A percentile compares a stretch with the other conserved stretches of the same genome.
Evolutionary conservation across 306 rosid species (phyloP).

Genomic region (Bauhinia variegata): DNA sequence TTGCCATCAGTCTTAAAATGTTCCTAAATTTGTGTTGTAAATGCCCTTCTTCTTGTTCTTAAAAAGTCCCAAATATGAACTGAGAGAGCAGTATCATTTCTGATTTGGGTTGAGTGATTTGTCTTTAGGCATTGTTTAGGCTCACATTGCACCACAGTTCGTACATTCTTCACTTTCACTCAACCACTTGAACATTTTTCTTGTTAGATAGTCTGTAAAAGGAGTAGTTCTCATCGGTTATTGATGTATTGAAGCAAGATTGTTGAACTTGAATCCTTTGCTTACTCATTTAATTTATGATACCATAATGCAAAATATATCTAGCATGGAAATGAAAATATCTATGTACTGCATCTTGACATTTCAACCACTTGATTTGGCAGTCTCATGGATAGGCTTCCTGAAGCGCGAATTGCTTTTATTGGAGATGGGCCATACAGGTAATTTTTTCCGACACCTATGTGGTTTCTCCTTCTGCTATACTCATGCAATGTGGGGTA

Average conservation of each 20-base stretch:
- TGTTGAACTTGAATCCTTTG: not conserved
- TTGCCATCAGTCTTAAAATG: constrained; percentile 16
- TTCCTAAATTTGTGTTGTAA: not conserved
- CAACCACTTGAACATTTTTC: too few species aligned
- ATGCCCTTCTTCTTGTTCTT: constrained; percentile 10
- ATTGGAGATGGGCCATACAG: constrained; percentile 97
- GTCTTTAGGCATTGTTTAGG: too few species aligned
- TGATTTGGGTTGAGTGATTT: too few species aligned
- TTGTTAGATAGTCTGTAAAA: too few species aligned
- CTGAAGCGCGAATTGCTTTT: constrained; percentile 86
- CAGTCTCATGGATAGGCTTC: constrained; percentile 92
- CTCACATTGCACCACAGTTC: too few species aligned
- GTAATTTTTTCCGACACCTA: constrained; percentile 43
- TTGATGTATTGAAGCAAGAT: constrained; percentile 13
- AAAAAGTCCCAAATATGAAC: constrained; percentile 15
- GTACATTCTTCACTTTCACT: too few species aligned
- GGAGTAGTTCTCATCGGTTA: not conserved
- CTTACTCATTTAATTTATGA: constrained; percentile 26
- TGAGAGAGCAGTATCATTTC: constrained; percentile 13
- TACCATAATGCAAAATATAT: constrained; percentile 1
- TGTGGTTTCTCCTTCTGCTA: constrained; percentile 7
- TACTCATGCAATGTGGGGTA: not conserved
- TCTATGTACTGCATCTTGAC: constrained; percentile 31
- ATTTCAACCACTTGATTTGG: constrained; percentile 35
- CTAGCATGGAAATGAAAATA: constrained; percentile 17